Evolutionary conservation across 1,139 yeast species (phyloP), one percentile per base, ranked within the genome.

Genomic region (Pneumocystis wakefieldiae): DNA sequence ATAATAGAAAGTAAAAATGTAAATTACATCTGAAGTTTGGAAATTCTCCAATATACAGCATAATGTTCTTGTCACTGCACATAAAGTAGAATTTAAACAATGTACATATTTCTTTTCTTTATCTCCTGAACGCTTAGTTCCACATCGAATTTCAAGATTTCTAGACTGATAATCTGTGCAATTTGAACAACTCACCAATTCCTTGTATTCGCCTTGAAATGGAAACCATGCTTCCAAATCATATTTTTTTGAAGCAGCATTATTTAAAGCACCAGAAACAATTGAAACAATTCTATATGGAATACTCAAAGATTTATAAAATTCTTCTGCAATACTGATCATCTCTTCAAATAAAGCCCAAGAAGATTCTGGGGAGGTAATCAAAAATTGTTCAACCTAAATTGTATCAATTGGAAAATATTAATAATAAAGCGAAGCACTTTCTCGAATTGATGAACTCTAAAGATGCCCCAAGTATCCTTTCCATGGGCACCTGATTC

Each of bases 171-270:
- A 92, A 78, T 92, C 99, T 66, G 98, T 94, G 83, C 99, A 92
- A 82, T 92, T 92, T 67, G 97, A 91, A 80, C 97, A 92, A 35
- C 97, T 89, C 66, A 94, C 98, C 72, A 92, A 83, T 80, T 92
- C 99, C 80, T 94, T 94, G 80, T 88, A 94, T 78, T 94, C 98
- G 76, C 90, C 83, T 81, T 92, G 98, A 87, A 81, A 92, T 73
- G 99, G 99, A 95, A 92, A 94, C 99, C 99, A 92, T 61, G 99
- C 99, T 80, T 92, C 99, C 74, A 92, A 82, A 78, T 92, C 99
- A 80, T 86, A 92, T 78, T 92, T 92, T 81, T 92, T 92, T 69
- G 98, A 97, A 67, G 98, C 98, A 64, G 99, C 97, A 71, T 94
- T 92, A 82, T 94, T 94, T 75, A 94, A 84, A 78, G 92, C 99